phyloP scores from a whole-genome alignment of 805 yeast species.

The Kazachstania africana region DNA sequence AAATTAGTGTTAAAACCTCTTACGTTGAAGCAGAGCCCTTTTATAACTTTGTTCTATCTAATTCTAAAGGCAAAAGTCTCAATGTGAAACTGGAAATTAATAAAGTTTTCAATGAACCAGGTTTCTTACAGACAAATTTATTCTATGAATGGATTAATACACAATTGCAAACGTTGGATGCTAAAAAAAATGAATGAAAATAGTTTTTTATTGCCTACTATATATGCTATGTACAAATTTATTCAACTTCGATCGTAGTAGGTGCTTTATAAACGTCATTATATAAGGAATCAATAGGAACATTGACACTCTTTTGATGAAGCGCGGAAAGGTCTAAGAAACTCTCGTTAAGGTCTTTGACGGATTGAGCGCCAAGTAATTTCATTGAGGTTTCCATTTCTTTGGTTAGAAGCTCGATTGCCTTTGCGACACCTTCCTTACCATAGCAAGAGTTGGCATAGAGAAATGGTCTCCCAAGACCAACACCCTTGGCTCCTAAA shows the following conservation, averaged over 20 bases:
- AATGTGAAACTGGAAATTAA: conserved; percentile 20
- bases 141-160: conserved; percentile 29
- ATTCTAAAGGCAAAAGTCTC: conserved; percentile 7
- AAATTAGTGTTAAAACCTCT: conserved; percentile 22
- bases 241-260: conserved; percentile 15
- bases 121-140: conserved; percentile 33
- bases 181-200: conserved; percentile 29
- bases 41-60: conserved; percentile 30
- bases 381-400: conserved; percentile 74
- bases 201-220: neutral
- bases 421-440: conserved; percentile 49
- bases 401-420: conserved; percentile 50
- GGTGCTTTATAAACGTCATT: conserved; percentile 45
- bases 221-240: neutral
- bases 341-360: conserved; percentile 47
- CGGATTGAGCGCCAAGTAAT: conserved; percentile 54
- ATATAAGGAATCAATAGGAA: conserved; percentile 47
- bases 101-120: conserved; percentile 29
- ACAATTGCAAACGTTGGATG: conserved; percentile 27
- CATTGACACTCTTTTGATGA: conserved; percentile 29
- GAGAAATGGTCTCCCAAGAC: conserved; percentile 55
- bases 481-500: conserved; percentile 61
- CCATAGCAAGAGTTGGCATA: conserved; percentile 57
- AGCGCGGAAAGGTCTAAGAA: conserved; percentile 47
- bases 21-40: conserved; percentile 33